Evolutionary conservation across 805 yeast genomes (phyloP).

Genomic region (Yamadazyma tumulicola): DNA sequence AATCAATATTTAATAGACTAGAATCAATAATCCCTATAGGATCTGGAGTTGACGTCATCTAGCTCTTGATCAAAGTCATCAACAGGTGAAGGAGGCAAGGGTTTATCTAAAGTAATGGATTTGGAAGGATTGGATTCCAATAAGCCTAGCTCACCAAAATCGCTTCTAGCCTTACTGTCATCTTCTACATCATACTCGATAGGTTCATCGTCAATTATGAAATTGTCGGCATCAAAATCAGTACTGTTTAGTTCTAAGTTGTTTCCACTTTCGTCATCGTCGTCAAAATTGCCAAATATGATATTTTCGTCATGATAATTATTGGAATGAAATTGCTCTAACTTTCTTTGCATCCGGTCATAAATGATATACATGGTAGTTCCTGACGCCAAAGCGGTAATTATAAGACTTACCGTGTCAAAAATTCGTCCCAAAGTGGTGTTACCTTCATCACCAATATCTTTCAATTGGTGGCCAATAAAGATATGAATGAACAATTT

Average conservation of each 20-base stretch:
- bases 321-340: slow-evolving; percentile 22
- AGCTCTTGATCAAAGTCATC: slow-evolving; percentile 3
- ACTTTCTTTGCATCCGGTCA: slow-evolving; percentile 43
- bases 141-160: no score
- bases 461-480: slow-evolving; percentile 71
- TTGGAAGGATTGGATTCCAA: no score
- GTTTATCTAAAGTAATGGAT: background rate
- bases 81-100: background rate
- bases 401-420: slow-evolving; percentile 57
- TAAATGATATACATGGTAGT: slow-evolving; percentile 68
- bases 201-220: slow-evolving; percentile 37
- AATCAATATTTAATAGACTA: background rate
- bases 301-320: slow-evolving; percentile 24
- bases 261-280: slow-evolving; percentile 27
- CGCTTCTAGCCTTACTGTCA: no score
- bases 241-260: slow-evolving; percentile 34
- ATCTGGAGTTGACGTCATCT: slow-evolving; percentile 4
- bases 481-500: slow-evolving; percentile 74
- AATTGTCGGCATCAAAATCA: slow-evolving; percentile 39
- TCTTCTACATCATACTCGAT: no score
- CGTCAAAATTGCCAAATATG: slow-evolving; percentile 40
- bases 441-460: slow-evolving; percentile 55
- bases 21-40: slow-evolving; percentile 10
- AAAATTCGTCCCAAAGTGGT: slow-evolving; percentile 51
- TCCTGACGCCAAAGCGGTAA: slow-evolving; percentile 54